A percentile compares a stretch with the other conserved stretches of the same genome.
phyloP scores from a whole-genome alignment of 2,329 filamentous ascomycete genomes.

The Claviceps digitariae region DNA sequence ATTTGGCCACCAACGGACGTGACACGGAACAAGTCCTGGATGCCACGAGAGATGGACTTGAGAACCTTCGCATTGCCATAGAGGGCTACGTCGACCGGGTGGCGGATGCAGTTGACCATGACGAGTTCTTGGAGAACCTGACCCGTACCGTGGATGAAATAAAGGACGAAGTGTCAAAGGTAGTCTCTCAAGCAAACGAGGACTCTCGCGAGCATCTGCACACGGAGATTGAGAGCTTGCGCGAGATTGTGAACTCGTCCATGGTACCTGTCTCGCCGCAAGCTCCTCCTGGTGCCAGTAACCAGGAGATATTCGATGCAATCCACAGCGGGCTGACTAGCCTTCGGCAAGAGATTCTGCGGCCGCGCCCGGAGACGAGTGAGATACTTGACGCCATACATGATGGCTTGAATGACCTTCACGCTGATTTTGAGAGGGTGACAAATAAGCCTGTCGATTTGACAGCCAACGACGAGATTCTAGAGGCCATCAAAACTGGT shows the following conservation, averaged over 20 bases:
- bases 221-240: constrained; percentile 69
- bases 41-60: constrained; percentile 75
- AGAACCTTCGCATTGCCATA: constrained; percentile 66
- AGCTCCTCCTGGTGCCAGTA: constrained; percentile 20
- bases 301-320: constrained; percentile 57
- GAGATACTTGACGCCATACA: constrained; percentile 84
- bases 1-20: constrained; percentile 61
- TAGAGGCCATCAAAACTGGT: constrained; percentile 76
- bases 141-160: constrained; percentile 51
- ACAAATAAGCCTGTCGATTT: constrained; percentile 69
- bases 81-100: constrained; percentile 67
- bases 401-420: constrained; percentile 69
- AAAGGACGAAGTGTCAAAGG: constrained; percentile 51
- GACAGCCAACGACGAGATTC: constrained; percentile 76
- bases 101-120: constrained; percentile 54
- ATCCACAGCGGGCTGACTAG: constrained; percentile 60
- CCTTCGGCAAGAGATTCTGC: constrained; percentile 61
- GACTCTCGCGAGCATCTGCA: constrained; percentile 53
- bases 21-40: constrained; percentile 84
- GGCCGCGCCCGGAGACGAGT: constrained; percentile 56
- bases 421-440: constrained; percentile 62
- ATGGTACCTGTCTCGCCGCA: constrained; percentile 46
- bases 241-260: constrained; percentile 60
- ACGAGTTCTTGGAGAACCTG: constrained; percentile 63
- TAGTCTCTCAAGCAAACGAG: constrained; percentile 37